Conservation (phyloP, 495 filamentous ascomycete genomes). For the Penicillium daleae region DNA sequence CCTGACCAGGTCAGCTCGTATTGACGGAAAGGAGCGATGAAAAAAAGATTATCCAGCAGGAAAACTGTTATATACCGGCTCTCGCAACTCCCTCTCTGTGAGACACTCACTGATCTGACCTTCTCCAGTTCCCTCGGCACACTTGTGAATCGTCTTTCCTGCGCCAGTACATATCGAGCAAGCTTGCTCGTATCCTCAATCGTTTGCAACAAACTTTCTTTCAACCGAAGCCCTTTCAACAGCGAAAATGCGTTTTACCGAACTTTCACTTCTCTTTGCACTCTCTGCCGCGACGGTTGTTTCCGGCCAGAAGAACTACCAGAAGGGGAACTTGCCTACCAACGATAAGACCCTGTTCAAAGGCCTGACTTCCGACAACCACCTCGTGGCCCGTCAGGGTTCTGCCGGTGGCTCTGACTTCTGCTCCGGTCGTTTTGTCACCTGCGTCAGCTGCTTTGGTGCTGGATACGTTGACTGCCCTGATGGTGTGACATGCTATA, state of each 20-base stretch:
- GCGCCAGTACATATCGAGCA: neutral
- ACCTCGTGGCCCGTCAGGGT: neutral
- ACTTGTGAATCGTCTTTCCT: neutral
- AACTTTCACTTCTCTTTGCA: neutral
- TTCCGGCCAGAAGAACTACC: neutral
- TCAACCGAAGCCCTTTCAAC: neutral
- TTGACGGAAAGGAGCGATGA: neutral
- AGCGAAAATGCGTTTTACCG: neutral
- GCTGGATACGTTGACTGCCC: neutral
- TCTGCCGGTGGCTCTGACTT: neutral
- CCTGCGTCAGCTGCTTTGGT: neutral
- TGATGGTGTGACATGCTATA: neutral
- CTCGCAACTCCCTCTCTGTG: neutral
- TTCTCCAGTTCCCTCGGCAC: neutral
- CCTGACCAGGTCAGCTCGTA: neutral
- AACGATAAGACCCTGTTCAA: neutral
- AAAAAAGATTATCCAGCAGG: neutral
- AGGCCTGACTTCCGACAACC: neutral
- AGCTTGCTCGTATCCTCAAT: neutral
- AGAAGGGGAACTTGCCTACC: neutral
- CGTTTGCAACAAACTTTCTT: neutral
- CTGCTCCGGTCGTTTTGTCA: neutral
- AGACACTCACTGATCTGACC: neutral
- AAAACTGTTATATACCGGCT: neutral
- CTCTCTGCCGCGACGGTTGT: neutral